These are phyloP conservation scores for Cryptococcus sp. DNA, from an alignment of 1,284 basidiomycete genomes.

Conservation along the genomic window DNA sequence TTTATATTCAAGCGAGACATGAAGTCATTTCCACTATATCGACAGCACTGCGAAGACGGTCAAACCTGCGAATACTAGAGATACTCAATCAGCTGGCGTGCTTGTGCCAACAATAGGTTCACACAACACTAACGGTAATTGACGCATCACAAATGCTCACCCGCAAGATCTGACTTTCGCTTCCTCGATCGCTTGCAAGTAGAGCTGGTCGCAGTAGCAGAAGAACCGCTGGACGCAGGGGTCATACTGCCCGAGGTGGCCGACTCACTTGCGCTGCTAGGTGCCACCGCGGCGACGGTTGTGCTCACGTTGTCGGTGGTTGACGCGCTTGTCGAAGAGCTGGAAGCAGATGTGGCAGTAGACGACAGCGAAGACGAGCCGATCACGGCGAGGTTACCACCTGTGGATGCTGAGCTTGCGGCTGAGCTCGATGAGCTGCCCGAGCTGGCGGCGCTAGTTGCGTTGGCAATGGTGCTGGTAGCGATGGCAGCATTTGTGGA, in stretches of 20 bases:
- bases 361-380: neutral
- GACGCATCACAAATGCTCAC: constrained; percentile 1
- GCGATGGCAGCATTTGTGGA: no score
- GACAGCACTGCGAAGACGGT: no score
- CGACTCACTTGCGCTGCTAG: neutral
- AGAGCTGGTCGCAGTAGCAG: constrained; percentile 1
- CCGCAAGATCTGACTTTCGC: constrained; percentile 2
- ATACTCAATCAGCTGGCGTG: no score
- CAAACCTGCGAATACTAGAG: no score
- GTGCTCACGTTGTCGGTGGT: neutral
- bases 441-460: no score
- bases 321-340: neutral
- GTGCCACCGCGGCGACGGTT: neutral
- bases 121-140: neutral
- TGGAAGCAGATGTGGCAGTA: neutral
- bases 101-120: no score
- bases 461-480: neutral
- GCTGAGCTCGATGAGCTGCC: no score
- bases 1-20: no score
- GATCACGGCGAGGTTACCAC: no score
- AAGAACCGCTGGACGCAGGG: neutral
- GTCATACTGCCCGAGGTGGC: no score
- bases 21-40: no score
- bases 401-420: no score
- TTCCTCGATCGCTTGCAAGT: constrained; percentile 13